These are phyloP conservation scores for Bruguiera parviflora DNA, from an alignment of 345 rosid genomes.

Conservation along the genomic window DNA sequence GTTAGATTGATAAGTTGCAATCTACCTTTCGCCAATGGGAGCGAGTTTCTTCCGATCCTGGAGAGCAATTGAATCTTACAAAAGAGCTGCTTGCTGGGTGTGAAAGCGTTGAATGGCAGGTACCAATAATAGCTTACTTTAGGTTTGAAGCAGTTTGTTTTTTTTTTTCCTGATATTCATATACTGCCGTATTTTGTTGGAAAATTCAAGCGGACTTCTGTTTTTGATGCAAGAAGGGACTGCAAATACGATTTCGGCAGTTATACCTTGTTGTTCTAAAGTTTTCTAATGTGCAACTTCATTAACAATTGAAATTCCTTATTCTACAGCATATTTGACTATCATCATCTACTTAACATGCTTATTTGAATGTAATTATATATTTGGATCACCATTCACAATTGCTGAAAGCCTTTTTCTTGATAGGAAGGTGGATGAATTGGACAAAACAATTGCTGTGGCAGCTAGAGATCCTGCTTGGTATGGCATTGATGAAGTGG, in stretches of 20 bases:
- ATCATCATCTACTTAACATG: not conserved
- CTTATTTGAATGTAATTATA: not conserved
- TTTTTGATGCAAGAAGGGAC: too few species aligned
- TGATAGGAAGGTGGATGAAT: constrained; percentile 96
- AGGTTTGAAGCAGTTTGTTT: not conserved
- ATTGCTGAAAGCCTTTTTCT: constrained; percentile 44
- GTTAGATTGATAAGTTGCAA: constrained; percentile 88
- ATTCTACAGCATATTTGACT: not conserved
- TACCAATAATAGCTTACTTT: constrained; percentile 21
- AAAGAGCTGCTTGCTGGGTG: constrained; percentile 72
- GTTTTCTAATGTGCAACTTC: not conserved
- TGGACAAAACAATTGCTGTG: constrained; percentile 84
- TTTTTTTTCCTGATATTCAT: not conserved
- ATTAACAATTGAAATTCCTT: not conserved
- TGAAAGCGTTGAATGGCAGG: constrained; percentile 99
- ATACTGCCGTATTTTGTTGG: too few species aligned
- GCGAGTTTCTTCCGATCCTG: constrained; percentile 49
- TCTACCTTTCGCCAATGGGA: constrained; percentile 90
- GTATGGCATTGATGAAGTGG: constrained; percentile 78
- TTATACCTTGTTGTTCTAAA: not conserved
- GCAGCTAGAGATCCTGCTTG: constrained; percentile 87
- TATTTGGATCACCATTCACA: constrained; percentile 22
- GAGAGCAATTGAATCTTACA: constrained; percentile 56
- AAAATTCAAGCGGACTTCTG: too few species aligned
- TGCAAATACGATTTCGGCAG: not conserved